phyloP scores from a whole-genome alignment of 148 eudicot species.

The Dianthus caryophyllus region DNA sequence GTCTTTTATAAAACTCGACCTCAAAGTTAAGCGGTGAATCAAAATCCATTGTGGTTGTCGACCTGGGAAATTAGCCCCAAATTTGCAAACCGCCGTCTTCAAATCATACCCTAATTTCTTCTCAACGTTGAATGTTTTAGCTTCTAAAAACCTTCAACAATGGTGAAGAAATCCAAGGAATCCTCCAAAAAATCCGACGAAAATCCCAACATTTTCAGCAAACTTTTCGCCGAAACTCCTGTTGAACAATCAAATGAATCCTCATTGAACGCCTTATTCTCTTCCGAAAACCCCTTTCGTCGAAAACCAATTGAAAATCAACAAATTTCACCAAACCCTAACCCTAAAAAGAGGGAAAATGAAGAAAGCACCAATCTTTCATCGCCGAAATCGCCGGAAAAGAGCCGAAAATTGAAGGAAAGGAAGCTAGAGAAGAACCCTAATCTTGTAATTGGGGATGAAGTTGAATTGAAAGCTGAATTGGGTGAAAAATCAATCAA shows the following conservation, averaged over 20 bases:
- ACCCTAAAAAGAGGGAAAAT: constrained; percentile 35
- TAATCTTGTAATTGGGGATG: constrained; percentile 5
- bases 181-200: constrained; percentile 20
- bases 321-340: constrained; percentile 22
- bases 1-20: no score
- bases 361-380: constrained; percentile 18
- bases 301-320: constrained; percentile 13
- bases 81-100: constrained; percentile 14
- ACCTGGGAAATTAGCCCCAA: background rate
- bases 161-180: constrained; percentile 65
- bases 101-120: background rate
- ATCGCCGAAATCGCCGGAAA: constrained; percentile 12
- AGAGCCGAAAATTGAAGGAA: constrained; percentile 22
- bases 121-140: background rate
- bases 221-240: constrained; percentile 47
- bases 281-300: constrained; percentile 8
- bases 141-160: constrained; percentile 23
- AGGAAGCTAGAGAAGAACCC: constrained; percentile 17
- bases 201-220: constrained; percentile 36
- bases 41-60: no score
- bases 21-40: no score
- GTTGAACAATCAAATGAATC: background rate
- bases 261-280: background rate
- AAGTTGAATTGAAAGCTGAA: constrained; percentile 3
- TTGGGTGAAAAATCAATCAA: constrained; percentile 11